Percentiles rank a stretch among this genome's conserved stretches.
phyloP scores from a whole-genome alignment of 2,329 filamentous ascomycete species.

The Ascochyta lentis region DNA sequence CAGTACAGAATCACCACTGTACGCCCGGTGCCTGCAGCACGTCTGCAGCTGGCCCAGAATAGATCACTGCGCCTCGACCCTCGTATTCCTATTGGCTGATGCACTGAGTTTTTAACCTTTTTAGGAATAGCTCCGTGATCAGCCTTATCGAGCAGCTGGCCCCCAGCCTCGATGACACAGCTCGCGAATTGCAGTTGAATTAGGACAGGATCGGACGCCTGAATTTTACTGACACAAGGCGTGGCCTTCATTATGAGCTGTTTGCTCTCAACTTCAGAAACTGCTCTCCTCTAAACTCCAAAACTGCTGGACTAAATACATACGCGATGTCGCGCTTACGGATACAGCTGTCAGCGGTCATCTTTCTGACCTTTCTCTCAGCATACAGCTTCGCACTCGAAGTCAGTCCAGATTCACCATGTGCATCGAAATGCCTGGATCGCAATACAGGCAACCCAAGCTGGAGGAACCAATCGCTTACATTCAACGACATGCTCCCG shows the following conservation, averaged over 20 bases:
- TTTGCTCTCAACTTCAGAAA: background rate
- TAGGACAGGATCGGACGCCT: background rate
- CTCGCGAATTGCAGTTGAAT: background rate
- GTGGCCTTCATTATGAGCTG: conserved; percentile 1
- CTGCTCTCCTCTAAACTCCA: background rate
- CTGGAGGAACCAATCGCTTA: conserved; percentile 17
- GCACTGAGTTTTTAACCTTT: background rate
- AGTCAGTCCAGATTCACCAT: conserved; percentile 28
- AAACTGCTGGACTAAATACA: too few relatives aligned
- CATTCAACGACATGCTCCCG: conserved; percentile 19
- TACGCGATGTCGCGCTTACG: conserved; percentile 2
- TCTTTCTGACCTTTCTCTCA: background rate
- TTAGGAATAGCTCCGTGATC: background rate
- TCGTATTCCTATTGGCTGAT: background rate
- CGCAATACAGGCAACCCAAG: conserved; percentile 16
- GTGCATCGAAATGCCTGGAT: conserved; percentile 27
- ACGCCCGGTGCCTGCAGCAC: conserved; percentile 1
- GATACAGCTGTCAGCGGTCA: background rate
- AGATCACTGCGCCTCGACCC: conserved; percentile 1
- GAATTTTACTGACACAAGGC: background rate
- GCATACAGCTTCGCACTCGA: conserved; percentile 21
- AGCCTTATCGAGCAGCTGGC: background rate
- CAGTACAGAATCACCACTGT: background rate
- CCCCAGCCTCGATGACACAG: conserved; percentile 7
- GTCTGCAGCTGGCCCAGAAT: conserved; percentile 1